Percentiles rank a stretch among this genome's conserved stretches.
Conservation (phyloP, 148 eudicot genomes). For the Rhododendron ovatum region DNA sequence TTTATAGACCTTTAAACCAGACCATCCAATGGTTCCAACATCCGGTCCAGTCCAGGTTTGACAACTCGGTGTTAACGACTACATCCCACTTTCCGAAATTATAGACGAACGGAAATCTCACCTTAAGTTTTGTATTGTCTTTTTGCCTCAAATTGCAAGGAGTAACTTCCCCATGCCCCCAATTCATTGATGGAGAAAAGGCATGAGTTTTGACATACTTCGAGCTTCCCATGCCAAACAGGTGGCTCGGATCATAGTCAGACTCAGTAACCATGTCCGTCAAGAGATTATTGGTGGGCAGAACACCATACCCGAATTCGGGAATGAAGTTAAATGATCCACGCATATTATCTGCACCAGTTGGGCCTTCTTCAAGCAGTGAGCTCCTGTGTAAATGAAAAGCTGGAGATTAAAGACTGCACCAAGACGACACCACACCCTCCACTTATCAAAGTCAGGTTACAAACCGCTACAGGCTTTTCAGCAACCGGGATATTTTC, state of each 20-base stretch:
- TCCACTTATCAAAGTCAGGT: not conserved
- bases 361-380: conserved; percentile 48
- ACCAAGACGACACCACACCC: not conserved
- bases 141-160: conserved; percentile 19
- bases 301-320: conserved; percentile 25
- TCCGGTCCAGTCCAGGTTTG: conserved; percentile 6
- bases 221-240: conserved; percentile 26
- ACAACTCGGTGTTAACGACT: not conserved
- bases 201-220: conserved; percentile 24
- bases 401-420: not conserved
- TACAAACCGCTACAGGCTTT: not conserved
- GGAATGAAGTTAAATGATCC: conserved; percentile 27
- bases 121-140: conserved; percentile 35
- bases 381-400: conserved; percentile 41
- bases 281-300: conserved; percentile 28
- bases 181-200: conserved; percentile 30
- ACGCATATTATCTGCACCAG: conserved; percentile 11
- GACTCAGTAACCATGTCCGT: conserved; percentile 21
- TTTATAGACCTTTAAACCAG: not conserved
- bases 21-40: conserved; percentile 8
- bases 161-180: conserved; percentile 14
- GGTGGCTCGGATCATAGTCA: conserved; percentile 23
- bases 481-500: not conserved
- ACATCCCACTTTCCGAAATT: not conserved
- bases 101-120: conserved; percentile 27